Conservation (phyloP, 169 alveolate species). For the Besnoitia besnoiti region DNA sequence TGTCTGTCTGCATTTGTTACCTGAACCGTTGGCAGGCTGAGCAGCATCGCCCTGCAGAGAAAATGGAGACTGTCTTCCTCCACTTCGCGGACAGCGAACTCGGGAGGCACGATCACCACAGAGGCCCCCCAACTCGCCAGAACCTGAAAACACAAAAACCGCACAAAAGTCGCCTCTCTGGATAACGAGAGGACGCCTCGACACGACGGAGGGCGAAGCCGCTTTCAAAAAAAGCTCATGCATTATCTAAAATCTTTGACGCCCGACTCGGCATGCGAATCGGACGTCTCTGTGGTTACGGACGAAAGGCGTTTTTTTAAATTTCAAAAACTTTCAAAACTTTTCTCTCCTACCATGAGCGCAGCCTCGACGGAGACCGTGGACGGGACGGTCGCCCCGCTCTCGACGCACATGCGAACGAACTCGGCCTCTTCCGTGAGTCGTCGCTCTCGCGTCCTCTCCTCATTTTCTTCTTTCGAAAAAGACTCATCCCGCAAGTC, state of each 20-base stretch:
- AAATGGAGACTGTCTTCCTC: constrained; percentile 52
- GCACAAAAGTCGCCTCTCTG: no score
- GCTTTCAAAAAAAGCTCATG: no score
- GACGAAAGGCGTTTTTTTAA: no score
- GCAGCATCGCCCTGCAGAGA: constrained; percentile 62
- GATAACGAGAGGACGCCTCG: no score
- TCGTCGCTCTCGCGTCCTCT: background rate
- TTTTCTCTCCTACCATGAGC: constrained; percentile 40
- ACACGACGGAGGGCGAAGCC: no score
- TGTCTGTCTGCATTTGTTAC: background rate
- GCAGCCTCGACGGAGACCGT: constrained; percentile 61
- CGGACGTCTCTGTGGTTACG: no score
- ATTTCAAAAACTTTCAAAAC: background rate
- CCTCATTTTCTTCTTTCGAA: background rate
- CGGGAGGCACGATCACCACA: constrained; percentile 62
- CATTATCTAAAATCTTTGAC: no score
- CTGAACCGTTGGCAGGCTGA: constrained; percentile 51
- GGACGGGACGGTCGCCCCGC: constrained; percentile 52
- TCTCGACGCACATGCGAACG: constrained; percentile 56
- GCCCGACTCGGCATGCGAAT: no score
- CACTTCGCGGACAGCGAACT: constrained; percentile 64
- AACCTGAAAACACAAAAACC: constrained; percentile 36
- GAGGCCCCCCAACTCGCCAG: constrained; percentile 61
- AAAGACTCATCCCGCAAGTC: background rate
- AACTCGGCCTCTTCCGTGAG: constrained; percentile 27